Evolutionary conservation across 345 rosid species (phyloP).

Genomic region (Eucalyptus cloeziana): DNA sequence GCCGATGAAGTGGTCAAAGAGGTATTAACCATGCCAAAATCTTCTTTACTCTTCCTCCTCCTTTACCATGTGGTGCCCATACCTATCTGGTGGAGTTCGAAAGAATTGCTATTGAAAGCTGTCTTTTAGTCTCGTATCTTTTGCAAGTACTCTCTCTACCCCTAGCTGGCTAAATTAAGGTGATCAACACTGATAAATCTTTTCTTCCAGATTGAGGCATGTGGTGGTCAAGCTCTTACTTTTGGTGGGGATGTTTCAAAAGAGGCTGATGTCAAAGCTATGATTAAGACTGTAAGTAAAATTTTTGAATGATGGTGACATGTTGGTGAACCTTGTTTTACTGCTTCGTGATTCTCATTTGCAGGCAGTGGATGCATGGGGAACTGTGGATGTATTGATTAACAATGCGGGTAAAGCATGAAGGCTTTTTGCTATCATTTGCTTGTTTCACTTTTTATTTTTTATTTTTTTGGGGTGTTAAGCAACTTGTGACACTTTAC

Average conservation of each 20-base stretch:
- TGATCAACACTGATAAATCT: neutral
- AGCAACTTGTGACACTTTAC: neutral
- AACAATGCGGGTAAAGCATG: slow-evolving; percentile 79
- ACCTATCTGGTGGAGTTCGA: neutral
- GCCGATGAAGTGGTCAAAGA: slow-evolving; percentile 89
- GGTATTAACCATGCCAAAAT: slow-evolving; percentile 15
- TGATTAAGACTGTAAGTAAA: slow-evolving; percentile 81
- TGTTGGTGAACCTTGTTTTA: neutral
- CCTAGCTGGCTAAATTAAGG: neutral
- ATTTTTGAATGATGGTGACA: neutral
- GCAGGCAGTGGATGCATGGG: slow-evolving; percentile 95
- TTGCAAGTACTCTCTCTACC: neutral
- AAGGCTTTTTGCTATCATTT: neutral
- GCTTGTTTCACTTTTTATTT: neutral
- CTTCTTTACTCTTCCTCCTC: neutral
- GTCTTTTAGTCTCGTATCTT: neutral
- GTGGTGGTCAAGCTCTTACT: slow-evolving; percentile 84
- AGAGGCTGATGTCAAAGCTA: slow-evolving; percentile 80
- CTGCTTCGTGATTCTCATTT: neutral
- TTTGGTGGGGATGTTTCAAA: slow-evolving; percentile 97
- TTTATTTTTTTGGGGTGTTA: neutral
- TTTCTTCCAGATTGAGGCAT: slow-evolving; percentile 58
- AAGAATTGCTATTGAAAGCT: neutral
- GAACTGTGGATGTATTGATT: slow-evolving; percentile 82
- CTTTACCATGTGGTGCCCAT: neutral